Evolutionary conservation across 306 rosid species (phyloP), one percentile per base, ranked within the genome.

Genomic region (Cicer yamashitae): DNA sequence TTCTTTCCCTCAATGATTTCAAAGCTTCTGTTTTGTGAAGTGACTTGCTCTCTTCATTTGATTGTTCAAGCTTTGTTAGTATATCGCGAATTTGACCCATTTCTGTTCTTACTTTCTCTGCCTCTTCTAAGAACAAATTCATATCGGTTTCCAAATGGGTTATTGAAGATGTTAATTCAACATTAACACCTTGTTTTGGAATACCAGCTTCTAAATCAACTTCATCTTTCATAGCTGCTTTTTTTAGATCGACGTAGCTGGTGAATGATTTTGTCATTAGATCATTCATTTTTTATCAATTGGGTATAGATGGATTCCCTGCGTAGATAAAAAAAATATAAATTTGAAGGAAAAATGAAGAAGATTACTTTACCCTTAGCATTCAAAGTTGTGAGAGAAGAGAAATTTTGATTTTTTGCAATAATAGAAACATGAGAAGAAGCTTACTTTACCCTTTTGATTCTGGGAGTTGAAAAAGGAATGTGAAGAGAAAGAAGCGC

Each of bases 211-310:
- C 98, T 48, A 93, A 78, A 72, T 93, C 97, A 50, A 77, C 63
- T 52, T 70, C 43, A 14, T 93, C 97, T 80, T 91, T 93, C 92
- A 86, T 83, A 9, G 96, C 93, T 0, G 87, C 89, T 69, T 91
- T 93, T 83, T 93, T 93, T 14, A 93, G 66, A 77, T 93, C 96
- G 10, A 93, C 93, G 25, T 93, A 91, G 87, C 47, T 91, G 10
- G 89, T 87, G 92, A 93, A 93, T 10, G 98, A 93, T 57, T 91
- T 88, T 30, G 98, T 93, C 97, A 93, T 91, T 3, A 93, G 82
- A 52, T 91, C 97, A 48, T 93, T 93, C 97, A 93, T 91, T 66
- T 76, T 86, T 12, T 13, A 46, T 14, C 34, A 39, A 30, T 2
- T 17, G 7, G 53, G 47, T 6, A 2, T 47, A 13, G 46, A 12